Conservation (phyloP, 495 filamentous ascomycete genomes). For the Lichina pygmaea region DNA sequence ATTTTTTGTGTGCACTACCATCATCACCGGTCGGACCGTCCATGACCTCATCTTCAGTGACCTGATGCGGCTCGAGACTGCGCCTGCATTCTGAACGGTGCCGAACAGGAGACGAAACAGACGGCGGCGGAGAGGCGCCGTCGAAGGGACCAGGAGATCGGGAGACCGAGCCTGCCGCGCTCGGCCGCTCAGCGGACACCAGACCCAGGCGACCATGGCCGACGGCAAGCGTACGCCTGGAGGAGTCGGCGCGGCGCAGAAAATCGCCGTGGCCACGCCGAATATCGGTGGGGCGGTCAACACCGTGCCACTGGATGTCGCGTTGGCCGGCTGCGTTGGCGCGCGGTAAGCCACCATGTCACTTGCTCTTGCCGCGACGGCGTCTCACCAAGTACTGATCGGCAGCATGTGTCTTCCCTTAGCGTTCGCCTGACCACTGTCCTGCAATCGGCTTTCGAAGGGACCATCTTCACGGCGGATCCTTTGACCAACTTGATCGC, state of each 20-base stretch:
- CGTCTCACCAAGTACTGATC: neutral
- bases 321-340: constrained; percentile 1
- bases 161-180: neutral
- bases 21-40: too few species aligned
- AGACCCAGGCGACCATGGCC: constrained; percentile 1
- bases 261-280: neutral
- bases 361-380: neutral
- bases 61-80: neutral
- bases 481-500: constrained; percentile 4
- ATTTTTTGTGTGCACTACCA: too few species aligned
- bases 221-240: constrained; percentile 2
- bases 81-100: neutral
- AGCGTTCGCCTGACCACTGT: constrained; percentile 3
- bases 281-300: neutral
- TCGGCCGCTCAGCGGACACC: neutral
- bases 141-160: neutral
- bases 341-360: constrained; percentile 2
- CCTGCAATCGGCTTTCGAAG: constrained; percentile 1
- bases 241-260: neutral
- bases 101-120: neutral
- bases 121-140: neutral
- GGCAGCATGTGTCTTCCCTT: neutral
- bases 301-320: constrained; percentile 1
- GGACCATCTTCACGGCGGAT: constrained; percentile 2
- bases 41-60: neutral